Base-by-base conservation (phyloP, 1,284 basidiomycete genomes). In the Boletus sp. region DNA sequence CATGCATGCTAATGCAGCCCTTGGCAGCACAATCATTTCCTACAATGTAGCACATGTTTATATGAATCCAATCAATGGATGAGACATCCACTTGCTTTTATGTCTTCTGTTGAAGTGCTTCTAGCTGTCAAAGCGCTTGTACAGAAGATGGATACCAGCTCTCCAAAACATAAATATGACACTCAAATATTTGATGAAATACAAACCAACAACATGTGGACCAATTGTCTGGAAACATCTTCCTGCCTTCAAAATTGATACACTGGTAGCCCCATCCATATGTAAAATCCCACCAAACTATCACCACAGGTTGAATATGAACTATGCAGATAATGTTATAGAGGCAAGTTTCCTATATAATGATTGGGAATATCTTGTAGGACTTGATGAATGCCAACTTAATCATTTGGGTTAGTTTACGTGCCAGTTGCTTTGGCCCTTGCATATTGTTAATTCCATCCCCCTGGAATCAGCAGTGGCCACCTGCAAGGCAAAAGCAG, bases 241-340 rank as follows among this genome's bases (percentile, higher is more conserved):
- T 52, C 14, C 47, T n/a, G 21, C 44, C 43, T 30, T 48, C 52
- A 56, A 30, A 46, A 30, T 33, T 51, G 40, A 61, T 52, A 53
- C 40, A 31, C 23, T 16, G 25, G 55, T 40, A 35, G 28, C 25
- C 43, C 51, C 47, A 52, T 38, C 35, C 38, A 37, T 57, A 58
- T 58, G 59, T 57, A 49, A 59, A 52, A 54, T 35, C 8, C 47
- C 48, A 48, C 30, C 31, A 33, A 52, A 56, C 51, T 44, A 48
- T 70, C 47, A 68, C 70, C 69, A 71, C 21, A 73, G 52, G 33
- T 43, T 59, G 56, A 54, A 58, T 56, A 70, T 62, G 57, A 74
- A 57, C 69, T 70, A 58, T 28, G n/a, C 19, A 57, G 35, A 63
- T 40, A 53, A 47, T 37, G 69, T 72, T 55, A 74, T 53, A 50